Evolutionary conservation across 257 asterid species (phyloP).

Genomic region (Ehretia macrophylla): DNA sequence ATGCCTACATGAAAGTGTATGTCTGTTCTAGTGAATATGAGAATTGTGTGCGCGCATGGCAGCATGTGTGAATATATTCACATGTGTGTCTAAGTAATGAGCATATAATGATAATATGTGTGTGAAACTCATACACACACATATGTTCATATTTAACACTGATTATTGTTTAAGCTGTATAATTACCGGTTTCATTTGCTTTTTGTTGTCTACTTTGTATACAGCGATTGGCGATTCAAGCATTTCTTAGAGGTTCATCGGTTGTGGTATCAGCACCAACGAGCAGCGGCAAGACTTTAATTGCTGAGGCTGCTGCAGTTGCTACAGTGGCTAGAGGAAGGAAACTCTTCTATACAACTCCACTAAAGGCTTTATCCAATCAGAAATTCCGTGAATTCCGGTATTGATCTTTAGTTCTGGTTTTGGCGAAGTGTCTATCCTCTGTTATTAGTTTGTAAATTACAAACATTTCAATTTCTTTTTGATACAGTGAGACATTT

Average conservation of each 20-base stretch:
- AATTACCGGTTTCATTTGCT: neutral
- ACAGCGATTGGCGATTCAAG: constrained; percentile 73
- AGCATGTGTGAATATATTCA: too few relatives aligned
- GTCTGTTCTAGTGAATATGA: too few relatives aligned
- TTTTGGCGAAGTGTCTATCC: too few relatives aligned
- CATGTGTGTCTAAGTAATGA: too few relatives aligned
- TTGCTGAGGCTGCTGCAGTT: constrained; percentile 97
- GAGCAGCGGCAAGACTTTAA: constrained; percentile 96
- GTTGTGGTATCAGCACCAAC: constrained; percentile 99
- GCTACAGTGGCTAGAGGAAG: constrained; percentile 83
- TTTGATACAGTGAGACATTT: constrained; percentile 65
- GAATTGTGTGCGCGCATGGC: too few relatives aligned
- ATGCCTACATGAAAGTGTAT: too few relatives aligned
- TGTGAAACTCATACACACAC: too few relatives aligned
- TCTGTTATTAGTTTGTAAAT: neutral
- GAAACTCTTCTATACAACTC: constrained; percentile 92
- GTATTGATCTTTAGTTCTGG: constrained; percentile 25
- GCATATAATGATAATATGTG: too few relatives aligned
- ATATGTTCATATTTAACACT: too few relatives aligned
- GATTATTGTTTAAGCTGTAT: neutral
- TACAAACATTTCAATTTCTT: constrained; percentile 2
- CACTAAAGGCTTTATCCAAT: constrained; percentile 90
- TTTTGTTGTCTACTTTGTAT: neutral
- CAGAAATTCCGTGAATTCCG: constrained; percentile 98
- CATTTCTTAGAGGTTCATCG: constrained; percentile 86